Percentiles rank a stretch among this genome's conserved stretches.
Conservation (phyloP, 108 stramenopile species). For the Pseudonitzschia multiseries region DNA sequence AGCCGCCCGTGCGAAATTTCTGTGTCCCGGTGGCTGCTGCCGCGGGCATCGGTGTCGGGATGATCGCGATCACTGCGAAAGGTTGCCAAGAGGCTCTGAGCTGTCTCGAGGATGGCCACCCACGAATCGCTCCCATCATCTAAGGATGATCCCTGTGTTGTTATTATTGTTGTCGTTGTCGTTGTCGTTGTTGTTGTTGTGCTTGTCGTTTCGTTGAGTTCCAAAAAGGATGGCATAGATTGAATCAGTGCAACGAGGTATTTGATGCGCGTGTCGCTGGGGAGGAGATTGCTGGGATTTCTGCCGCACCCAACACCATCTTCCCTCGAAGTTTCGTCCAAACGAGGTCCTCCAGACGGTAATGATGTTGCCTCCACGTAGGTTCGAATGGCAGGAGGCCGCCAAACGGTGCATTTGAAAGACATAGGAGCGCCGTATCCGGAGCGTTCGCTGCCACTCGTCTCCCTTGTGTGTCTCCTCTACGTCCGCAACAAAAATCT, state of each 20-base stretch:
- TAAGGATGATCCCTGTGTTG: neutral
- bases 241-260: conserved; percentile 29
- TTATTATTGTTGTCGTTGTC: neutral
- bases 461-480: neutral
- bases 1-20: neutral
- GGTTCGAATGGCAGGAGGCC: conserved; percentile 1
- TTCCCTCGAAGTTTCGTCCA: too few relatives aligned
- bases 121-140: conserved; percentile 15
- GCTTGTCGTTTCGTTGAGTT: neutral
- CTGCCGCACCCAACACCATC: too few relatives aligned
- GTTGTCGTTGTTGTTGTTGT: neutral
- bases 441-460: neutral
- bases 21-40: too few relatives aligned
- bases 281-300: neutral
- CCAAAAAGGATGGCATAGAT: conserved; percentile 11
- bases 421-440: neutral
- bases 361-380: conserved; percentile 10
- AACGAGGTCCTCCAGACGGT: too few relatives aligned
- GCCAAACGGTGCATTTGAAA: neutral
- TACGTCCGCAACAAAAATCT: neutral
- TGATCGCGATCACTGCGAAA: neutral
- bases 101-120: neutral
- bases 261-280: neutral
- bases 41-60: too few relatives aligned
- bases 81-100: neutral